A percentile compares a stretch with the other conserved stretches of the same genome.
phyloP scores from a whole-genome alignment of 768 basidiomycete species.

The Russula abietina region DNA sequence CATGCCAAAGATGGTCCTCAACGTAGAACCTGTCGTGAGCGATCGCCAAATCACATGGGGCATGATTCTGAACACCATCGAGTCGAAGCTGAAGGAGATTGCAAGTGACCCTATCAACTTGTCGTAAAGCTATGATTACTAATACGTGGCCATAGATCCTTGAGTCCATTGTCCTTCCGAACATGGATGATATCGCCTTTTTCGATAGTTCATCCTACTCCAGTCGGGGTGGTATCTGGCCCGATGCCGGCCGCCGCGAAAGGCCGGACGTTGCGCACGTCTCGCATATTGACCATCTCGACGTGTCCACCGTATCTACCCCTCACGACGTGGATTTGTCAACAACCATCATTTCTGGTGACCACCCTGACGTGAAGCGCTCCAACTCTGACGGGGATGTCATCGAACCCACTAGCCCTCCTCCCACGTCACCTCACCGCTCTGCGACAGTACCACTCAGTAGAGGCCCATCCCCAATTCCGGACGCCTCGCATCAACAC shows the following conservation, averaged over 20 bases:
- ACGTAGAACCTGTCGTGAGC: conserved; percentile 91
- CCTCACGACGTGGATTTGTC: conserved; percentile 27
- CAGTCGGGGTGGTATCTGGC: conserved; percentile 86
- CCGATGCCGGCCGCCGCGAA: conserved; percentile 57
- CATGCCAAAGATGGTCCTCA: conserved; percentile 79
- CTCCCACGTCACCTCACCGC: neutral
- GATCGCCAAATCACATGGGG: conserved; percentile 92
- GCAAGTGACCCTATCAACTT: conserved; percentile 39
- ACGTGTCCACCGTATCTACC: conserved; percentile 33
- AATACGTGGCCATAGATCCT: conserved; percentile 52
- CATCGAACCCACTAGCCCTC: conserved; percentile 1
- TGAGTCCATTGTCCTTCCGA: conserved; percentile 91
- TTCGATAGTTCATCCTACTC: conserved; percentile 66
- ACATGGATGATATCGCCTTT: conserved; percentile 98
- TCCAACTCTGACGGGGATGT: conserved; percentile 33
- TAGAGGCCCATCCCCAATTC: conserved; percentile 12
- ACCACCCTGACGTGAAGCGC: conserved; percentile 26
- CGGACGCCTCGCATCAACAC: neutral
- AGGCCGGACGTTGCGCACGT: conserved; percentile 18
- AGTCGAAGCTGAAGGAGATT: conserved; percentile 80
- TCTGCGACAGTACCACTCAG: neutral
- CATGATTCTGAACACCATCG: conserved; percentile 86
- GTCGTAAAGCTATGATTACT: conserved; percentile 11
- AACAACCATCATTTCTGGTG: conserved; percentile 19
- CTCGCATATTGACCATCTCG: conserved; percentile 26